Conservation (phyloP, 441 rosid genomes). For the Manihot esculenta region DNA sequence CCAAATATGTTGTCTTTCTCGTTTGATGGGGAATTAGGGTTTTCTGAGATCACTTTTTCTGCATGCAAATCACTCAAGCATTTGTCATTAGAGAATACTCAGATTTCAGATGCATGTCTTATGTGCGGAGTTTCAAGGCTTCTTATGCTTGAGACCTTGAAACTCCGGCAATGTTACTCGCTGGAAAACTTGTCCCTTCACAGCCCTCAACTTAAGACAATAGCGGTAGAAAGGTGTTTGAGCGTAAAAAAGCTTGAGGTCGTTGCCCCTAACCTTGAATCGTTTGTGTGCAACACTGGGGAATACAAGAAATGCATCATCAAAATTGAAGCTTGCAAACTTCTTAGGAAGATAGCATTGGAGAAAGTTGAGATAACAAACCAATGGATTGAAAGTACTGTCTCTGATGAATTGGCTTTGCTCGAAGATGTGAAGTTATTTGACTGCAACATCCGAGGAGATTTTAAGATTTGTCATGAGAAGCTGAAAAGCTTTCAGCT, state of each 20-base stretch:
- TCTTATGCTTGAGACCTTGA: neutral
- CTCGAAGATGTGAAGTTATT: neutral
- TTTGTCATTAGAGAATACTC: neutral
- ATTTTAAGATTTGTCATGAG: neutral
- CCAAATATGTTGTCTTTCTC: neutral
- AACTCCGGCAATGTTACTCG: neutral
- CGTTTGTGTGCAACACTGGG: neutral
- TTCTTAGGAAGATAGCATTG: neutral
- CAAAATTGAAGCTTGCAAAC: neutral
- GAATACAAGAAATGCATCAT: neutral
- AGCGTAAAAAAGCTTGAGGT: neutral
- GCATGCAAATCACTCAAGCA: neutral
- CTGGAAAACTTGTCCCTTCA: neutral
- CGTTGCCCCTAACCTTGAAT: neutral
- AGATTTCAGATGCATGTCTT: conserved; percentile 1
- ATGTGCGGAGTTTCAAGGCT: neutral
- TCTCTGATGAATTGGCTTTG: neutral
- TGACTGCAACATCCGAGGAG: neutral
- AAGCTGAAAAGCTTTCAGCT: neutral
- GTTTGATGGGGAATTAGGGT: neutral
- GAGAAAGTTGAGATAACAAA: neutral
- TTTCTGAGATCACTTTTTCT: neutral
- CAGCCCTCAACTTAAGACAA: neutral
- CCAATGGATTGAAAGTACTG: neutral
- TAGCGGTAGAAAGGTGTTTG: neutral